phyloP scores from a whole-genome alignment of 148 eudicot species.

The Gaultheria prostrata region DNA sequence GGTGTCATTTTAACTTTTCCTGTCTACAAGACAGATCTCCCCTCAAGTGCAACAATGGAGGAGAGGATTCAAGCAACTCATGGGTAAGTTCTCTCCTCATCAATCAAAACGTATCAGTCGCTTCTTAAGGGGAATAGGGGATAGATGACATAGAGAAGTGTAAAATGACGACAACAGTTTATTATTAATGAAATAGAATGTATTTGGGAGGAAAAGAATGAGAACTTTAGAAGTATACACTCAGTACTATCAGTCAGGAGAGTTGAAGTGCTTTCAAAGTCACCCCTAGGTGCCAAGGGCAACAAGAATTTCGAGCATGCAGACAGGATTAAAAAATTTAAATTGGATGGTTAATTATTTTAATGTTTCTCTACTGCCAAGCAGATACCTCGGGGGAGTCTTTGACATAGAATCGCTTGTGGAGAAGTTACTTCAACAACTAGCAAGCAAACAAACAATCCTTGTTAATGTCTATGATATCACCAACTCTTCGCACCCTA shows the following conservation, averaged over 20 bases:
- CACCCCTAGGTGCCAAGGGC: not conserved
- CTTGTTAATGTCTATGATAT: conserved; percentile 87
- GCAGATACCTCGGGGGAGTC: conserved; percentile 94
- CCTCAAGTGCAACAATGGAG: conserved; percentile 67
- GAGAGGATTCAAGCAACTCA: conserved; percentile 72
- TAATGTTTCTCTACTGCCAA: conserved; percentile 15
- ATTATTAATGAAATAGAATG: not conserved
- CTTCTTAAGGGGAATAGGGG: not conserved
- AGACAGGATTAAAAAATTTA: not conserved
- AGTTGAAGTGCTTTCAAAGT: not conserved
- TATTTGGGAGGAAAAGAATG: not conserved
- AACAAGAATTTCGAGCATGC: not conserved
- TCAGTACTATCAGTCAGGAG: not conserved
- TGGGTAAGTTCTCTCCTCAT: conserved; percentile 48
- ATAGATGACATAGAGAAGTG: not conserved
- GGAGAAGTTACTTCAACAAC: conserved; percentile 94
- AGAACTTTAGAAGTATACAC: not conserved
- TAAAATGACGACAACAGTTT: not conserved
- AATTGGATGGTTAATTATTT: not conserved
- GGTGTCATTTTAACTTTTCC: conserved; percentile 97
- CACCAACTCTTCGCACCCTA: conserved; percentile 60
- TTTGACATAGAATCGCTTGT: conserved; percentile 94
- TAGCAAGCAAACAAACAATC: conserved; percentile 89
- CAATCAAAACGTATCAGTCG: not conserved
- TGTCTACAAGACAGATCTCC: conserved; percentile 85